Base-by-base conservation (phyloP, 2,329 filamentous ascomycete genomes). In the Botrytis porri region DNA sequence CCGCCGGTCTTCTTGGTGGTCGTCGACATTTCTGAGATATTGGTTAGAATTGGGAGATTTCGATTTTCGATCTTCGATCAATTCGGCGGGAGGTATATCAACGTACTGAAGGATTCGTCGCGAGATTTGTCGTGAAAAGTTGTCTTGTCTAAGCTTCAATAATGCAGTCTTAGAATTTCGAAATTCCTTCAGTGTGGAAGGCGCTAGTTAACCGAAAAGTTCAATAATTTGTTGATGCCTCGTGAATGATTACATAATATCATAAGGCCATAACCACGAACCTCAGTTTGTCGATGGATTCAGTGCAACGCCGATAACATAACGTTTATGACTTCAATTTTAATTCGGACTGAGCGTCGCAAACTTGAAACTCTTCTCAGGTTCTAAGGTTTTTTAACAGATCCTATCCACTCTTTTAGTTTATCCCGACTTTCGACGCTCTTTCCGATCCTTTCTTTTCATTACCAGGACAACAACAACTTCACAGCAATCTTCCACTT, bases 1-100 rank as follows among this genome's bases (percentile, higher is more conserved):
- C 91, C 92, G 82, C 88, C 84, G 78, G 87, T 86, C 87, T 90
- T 92, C 87, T 90, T 92, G 79, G 84, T 83, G 83, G 86, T 89
- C 82, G 86, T 84, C 84, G 90, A 91, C 89, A 92, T 92, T 84
- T 87, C 86, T 70, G 43, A 20, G 45, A 45, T 35, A 39, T 54
- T 51, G 51, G 63, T 72, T 72, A 72, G 72, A 73, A 70, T 59
- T 37, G 16, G 20, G 45, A 43, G 9, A 65, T n/a, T 51, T 60
- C 70, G n/a, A n/a, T 29, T 41, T 60, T 45, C 51, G 48, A 62
- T 60, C 18, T 64, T 73, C 57, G 60, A 71, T 74, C 61, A 59
- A 65, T n/a, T 70, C 37, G 48, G 54, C 51, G 12, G 57, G 54
- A 62, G 20, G 39, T 61, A 72, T 43, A 69, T 59, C 22, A 57